phyloP scores from a whole-genome alignment of 441 rosid genomes.

The Populus trichocarpa region DNA sequence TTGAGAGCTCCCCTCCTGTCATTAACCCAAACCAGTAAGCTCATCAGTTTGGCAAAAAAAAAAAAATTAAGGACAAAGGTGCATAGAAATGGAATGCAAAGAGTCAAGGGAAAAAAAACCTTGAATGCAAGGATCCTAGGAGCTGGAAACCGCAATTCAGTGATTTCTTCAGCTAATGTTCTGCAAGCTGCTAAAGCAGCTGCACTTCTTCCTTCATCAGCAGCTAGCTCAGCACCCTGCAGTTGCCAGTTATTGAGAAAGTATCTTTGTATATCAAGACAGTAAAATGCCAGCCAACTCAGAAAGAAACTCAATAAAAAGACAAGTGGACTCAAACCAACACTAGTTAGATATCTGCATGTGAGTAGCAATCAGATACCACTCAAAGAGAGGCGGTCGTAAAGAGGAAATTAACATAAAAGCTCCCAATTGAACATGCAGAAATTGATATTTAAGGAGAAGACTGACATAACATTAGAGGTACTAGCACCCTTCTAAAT shows the following conservation, averaged over 20 bases:
- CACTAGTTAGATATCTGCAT: background rate
- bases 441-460: background rate
- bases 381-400: background rate
- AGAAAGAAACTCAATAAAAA: background rate
- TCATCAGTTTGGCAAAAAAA: too few relatives aligned
- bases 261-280: background rate
- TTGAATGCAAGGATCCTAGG: too few relatives aligned
- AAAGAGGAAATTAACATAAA: background rate
- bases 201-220: conserved; percentile 79
- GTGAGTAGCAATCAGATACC: background rate
- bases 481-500: background rate
- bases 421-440: background rate
- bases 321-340: background rate
- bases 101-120: too few relatives aligned
- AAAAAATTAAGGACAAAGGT: too few relatives aligned
- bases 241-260: conserved; percentile 13
- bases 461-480: background rate
- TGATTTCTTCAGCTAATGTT: too few relatives aligned
- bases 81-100: too few relatives aligned
- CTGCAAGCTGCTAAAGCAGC: conserved; percentile 69
- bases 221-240: conserved; percentile 92
- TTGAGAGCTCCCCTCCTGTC: too few relatives aligned
- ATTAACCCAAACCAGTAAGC: too few relatives aligned
- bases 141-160: too few relatives aligned
- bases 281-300: background rate